Conservation (phyloP, 139 green algal genomes). For the Tetradesmus obliquus region DNA sequence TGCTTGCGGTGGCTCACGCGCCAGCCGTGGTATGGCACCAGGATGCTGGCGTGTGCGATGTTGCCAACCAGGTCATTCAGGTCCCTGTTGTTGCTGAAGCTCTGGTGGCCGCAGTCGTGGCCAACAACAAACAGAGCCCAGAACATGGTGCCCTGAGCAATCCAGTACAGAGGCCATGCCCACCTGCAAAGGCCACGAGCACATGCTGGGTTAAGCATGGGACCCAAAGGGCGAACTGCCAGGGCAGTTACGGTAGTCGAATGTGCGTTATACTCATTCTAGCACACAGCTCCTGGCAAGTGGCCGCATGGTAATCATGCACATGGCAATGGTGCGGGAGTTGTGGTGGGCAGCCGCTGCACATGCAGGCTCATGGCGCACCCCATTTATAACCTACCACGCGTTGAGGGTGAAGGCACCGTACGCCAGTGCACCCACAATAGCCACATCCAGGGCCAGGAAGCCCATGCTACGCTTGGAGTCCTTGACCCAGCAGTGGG, state of each 20-base stretch:
- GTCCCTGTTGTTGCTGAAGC: slow-evolving; percentile 91
- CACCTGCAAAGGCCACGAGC: slow-evolving; percentile 61
- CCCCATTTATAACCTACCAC: slow-evolving; percentile 54
- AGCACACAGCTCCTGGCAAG: background rate
- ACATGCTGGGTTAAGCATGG: background rate
- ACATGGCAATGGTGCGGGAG: too few relatives aligned
- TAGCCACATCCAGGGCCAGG: slow-evolving; percentile 84
- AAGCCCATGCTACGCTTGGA: slow-evolving; percentile 75
- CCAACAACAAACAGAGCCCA: slow-evolving; percentile 98
- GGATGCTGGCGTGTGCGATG: slow-evolving; percentile 91
- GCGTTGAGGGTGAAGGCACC: slow-evolving; percentile 73
- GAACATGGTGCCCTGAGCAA: slow-evolving; percentile 98
- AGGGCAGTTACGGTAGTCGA: too few relatives aligned
- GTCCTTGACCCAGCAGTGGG: slow-evolving; percentile 87
- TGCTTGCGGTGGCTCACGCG: slow-evolving; percentile 51
- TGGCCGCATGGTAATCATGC: too few relatives aligned
- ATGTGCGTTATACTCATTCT: background rate
- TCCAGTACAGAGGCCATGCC: slow-evolving; percentile 95
- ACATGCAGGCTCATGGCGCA: background rate
- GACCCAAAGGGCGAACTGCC: background rate
- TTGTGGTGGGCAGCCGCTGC: background rate
- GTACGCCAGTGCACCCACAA: slow-evolving; percentile 86
- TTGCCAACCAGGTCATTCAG: slow-evolving; percentile 96
- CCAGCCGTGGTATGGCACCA: slow-evolving; percentile 92
- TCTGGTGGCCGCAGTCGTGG: slow-evolving; percentile 96